These are phyloP conservation scores for Chionographis japonica DNA, from an alignment of 106 monocot genomes.

Conservation along the genomic window DNA sequence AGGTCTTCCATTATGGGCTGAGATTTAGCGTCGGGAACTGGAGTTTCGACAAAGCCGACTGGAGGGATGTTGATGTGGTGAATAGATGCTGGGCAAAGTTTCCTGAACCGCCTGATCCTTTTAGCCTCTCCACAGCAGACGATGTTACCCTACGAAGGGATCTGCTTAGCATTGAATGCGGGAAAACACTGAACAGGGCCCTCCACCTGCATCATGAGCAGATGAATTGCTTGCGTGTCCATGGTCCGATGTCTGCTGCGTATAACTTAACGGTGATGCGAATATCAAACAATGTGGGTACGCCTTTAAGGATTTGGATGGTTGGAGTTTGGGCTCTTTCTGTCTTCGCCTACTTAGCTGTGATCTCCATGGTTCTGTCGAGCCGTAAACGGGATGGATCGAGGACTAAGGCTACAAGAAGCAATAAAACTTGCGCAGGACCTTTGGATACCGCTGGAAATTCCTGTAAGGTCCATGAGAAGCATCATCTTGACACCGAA, in stretches of 20 bases:
- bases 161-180: conserved; percentile 88
- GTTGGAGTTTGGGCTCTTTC: conserved; percentile 71
- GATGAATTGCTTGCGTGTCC: conserved; percentile 33
- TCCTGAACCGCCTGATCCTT: conserved; percentile 85
- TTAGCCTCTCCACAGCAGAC: conserved; percentile 32
- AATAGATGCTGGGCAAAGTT: conserved; percentile 95
- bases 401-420: conserved; percentile 36
- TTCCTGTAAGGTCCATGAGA: conserved; percentile 10
- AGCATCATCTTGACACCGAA: conserved; percentile 17
- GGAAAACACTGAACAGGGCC: conserved; percentile 61
- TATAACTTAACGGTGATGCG: conserved; percentile 6
- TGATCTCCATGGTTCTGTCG: conserved; percentile 58
- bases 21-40: conserved; percentile 77
- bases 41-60: conserved; percentile 98
- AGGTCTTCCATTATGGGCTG: conserved; percentile 90
- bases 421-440: conserved; percentile 27
- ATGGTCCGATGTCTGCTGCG: background rate
- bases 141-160: conserved; percentile 45
- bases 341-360: conserved; percentile 61
- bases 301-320: conserved; percentile 48
- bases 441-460: conserved; percentile 4
- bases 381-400: conserved; percentile 21
- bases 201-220: conserved; percentile 70
- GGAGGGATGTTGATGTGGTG: conserved; percentile 70
- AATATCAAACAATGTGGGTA: conserved; percentile 7